These are phyloP conservation scores for Colletotrichum musae DNA, from an alignment of 2,329 filamentous ascomycete genomes.

Conservation along the genomic window DNA sequence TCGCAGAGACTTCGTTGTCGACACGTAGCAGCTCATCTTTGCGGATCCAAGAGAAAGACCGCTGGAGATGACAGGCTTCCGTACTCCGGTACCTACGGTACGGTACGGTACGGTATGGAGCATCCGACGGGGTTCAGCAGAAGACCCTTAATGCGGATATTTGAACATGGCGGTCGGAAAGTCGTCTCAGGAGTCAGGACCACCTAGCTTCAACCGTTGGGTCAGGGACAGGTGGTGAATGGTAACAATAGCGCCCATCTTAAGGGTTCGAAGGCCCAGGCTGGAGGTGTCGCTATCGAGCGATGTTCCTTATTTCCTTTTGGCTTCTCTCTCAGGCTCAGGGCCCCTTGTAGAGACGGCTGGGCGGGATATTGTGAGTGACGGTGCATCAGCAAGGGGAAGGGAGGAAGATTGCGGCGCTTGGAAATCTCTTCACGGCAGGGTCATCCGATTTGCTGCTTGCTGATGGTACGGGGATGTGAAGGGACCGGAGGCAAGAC, in stretches of 20 bases:
- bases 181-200: background rate
- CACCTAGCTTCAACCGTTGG: slow-evolving; percentile 7
- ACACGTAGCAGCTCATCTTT: too few relatives aligned
- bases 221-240: slow-evolving; percentile 2
- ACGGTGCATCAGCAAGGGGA: slow-evolving; percentile 29
- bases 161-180: background rate
- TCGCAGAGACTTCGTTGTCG: too few relatives aligned
- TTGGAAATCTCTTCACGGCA: slow-evolving; percentile 31
- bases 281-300: slow-evolving; percentile 13
- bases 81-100: too few relatives aligned
- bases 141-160: slow-evolving; percentile 27
- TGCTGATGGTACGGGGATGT: slow-evolving; percentile 10
- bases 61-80: too few relatives aligned
- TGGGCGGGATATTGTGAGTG: slow-evolving; percentile 38
- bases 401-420: slow-evolving; percentile 16
- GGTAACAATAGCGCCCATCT: slow-evolving; percentile 27
- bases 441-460: slow-evolving; percentile 32
- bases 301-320: slow-evolving; percentile 2
- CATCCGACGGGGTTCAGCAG: slow-evolving; percentile 4
- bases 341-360: slow-evolving; percentile 19
- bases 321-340: background rate
- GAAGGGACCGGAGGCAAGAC: slow-evolving; percentile 3
- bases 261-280: slow-evolving; percentile 26
- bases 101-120: too few relatives aligned
- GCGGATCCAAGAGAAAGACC: too few relatives aligned